Evolutionary conservation across 228 moss, liverwort and hornwort genomes (phyloP), one percentile per base, ranked within the genome.

Genomic region (Sphagnum fallax): DNA sequence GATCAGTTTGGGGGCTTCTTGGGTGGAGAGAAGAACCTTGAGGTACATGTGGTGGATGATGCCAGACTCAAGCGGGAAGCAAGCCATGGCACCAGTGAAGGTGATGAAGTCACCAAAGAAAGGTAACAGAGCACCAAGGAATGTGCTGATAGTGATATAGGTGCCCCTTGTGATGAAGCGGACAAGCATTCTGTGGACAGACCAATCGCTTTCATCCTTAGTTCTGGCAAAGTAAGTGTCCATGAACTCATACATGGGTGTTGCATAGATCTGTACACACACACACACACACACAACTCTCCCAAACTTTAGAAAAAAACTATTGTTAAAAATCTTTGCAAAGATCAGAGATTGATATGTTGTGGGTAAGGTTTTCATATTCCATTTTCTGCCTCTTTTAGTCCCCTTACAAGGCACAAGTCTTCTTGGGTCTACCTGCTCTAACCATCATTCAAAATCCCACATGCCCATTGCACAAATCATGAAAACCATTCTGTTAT

Each of bases 31-130:
- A 65, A 48, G 6, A 14, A 86, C 86, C 82, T 83, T 86, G 18
- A 83, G 62, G 60, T 80, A 86, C 80, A 86, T 86, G 52, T 86
- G 86, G 64, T 86, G 82, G 47, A 75, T 67, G 49, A 86, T 65
- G 32, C 69, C 83, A 0, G 69, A 71, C 5, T 86, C 86, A 5
- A 83, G 63, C 0, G 83, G 71, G 57, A 79, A 83, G 8, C 61
- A 66, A 10, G 77, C 75, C 75, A 83, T 10, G 5, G 86, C 86
- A 47, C 86, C 86, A 3, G 83, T 82, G 66, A 86, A 73, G 16
- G 71, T 75, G 15, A 74, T 59, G 48, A 86, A 86, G 53, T 86
- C 86, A 47, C 86, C 86, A 5, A 86, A 86, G 65, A 78, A 80
- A 5, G 80, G 83, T 1, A 86, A 67, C 13, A 86, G 52, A 6